These are phyloP conservation scores for Cubamyces sp. DNA, from an alignment of 768 basidiomycete genomes.

Conservation along the genomic window DNA sequence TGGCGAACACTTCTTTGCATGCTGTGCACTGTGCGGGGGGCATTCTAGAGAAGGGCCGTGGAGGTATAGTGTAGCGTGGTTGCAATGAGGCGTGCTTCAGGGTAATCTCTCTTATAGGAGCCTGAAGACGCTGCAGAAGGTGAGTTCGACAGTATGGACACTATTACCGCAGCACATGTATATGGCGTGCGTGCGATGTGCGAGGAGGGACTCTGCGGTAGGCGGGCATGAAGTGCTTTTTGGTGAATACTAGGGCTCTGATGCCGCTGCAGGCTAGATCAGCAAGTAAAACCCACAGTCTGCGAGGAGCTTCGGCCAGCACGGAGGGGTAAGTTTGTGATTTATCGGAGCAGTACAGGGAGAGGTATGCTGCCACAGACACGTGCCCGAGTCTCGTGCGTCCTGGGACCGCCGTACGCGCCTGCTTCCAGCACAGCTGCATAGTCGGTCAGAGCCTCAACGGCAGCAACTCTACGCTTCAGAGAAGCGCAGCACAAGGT, in stretches of 20 bases:
- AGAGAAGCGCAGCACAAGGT: not conserved
- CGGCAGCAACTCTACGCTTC: not conserved
- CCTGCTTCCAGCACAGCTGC: too few species aligned
- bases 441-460: too few species aligned
- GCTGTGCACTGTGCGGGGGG: slow-evolving; percentile 5
- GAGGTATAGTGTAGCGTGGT: not conserved
- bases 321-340: too few species aligned
- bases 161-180: slow-evolving; percentile 2
- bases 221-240: not conserved
- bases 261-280: too few species aligned
- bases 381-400: too few species aligned
- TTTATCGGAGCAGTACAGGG: too few species aligned
- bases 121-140: not conserved
- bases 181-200: not conserved
- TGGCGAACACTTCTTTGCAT: slow-evolving; percentile 5
- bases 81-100: not conserved
- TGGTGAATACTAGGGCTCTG: too few species aligned
- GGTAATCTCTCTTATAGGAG: not conserved
- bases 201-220: not conserved
- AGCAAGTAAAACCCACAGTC: too few species aligned
- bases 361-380: too few species aligned
- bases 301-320: too few species aligned
- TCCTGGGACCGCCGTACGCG: too few species aligned
- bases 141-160: not conserved
- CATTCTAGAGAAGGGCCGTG: not conserved